A percentile compares a stretch with the other conserved stretches of the same genome.
phyloP scores from a whole-genome alignment of 768 basidiomycete genomes.

The Kwoniella pini region DNA sequence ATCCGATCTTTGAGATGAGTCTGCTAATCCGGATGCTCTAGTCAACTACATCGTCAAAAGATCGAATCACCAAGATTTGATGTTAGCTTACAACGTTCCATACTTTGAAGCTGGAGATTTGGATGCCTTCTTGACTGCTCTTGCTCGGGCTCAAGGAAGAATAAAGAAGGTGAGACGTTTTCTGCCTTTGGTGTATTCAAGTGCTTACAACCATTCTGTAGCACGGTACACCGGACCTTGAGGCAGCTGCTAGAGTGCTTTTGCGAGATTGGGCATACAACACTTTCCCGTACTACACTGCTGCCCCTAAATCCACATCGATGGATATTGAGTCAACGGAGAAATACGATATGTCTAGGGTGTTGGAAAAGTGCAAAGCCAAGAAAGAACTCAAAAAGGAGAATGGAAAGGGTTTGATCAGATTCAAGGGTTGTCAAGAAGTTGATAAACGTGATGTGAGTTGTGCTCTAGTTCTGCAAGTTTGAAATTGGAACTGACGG shows the following conservation, averaged over 20 bases:
- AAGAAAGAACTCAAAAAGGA: conserved; percentile 71
- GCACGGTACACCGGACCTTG: conserved; percentile 72
- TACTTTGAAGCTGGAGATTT: conserved; percentile 71
- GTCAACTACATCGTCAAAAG: conserved; percentile 70
- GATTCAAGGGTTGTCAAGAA: conserved; percentile 55
- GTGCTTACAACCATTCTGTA: conserved; percentile 50
- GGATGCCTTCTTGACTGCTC: conserved; percentile 70
- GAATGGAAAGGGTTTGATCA: conserved; percentile 62
- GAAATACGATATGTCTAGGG: conserved; percentile 56
- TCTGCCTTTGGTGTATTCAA: too few relatives aligned
- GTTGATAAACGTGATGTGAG: conserved; percentile 58
- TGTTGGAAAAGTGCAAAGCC: conserved; percentile 60
- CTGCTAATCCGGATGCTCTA: conserved; percentile 50
- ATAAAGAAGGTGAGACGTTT: conserved; percentile 75
- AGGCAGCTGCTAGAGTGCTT: conserved; percentile 73
- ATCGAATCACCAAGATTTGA: conserved; percentile 75
- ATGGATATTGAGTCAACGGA: conserved; percentile 55
- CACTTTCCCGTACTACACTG: conserved; percentile 71
- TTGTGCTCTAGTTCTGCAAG: conserved; percentile 46
- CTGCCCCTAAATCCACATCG: conserved; percentile 57
- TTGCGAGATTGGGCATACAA: conserved; percentile 82
- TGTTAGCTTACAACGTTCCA: conserved; percentile 82
- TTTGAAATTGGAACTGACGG: background rate
- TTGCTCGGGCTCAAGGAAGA: conserved; percentile 73
- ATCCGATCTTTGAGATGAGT: too few relatives aligned